Evolutionary conservation across 768 basidiomycete species (phyloP), one percentile per base, ranked within the genome.

Genomic region (Lyophyllum decastes): DNA sequence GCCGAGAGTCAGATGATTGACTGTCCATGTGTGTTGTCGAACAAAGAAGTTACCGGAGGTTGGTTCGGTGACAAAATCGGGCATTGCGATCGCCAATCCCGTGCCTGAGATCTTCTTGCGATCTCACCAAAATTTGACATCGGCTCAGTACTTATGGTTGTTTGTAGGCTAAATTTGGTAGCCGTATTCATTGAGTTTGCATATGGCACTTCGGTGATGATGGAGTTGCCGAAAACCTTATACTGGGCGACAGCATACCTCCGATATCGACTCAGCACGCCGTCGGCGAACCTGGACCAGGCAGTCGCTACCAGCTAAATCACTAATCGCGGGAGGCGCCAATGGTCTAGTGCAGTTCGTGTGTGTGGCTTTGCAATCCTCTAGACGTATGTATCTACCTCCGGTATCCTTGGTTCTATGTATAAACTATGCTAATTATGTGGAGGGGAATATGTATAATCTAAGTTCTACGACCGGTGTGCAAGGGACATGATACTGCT

Each of bases 1-100:
- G 58, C 61, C 63, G 61, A 58, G 35, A 24, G 55, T 59, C 61
- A 63, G 54, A 59, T 61, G 61, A 66, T 59, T 24, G 34, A 12
- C 26, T 26, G 27, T 54, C 56, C 52, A 59, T 63, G 49, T 58
- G 55, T 49, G n/a, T 44, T 52, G n/a, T 47, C 48, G 14, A 48
- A 52, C 34, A 49, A 46, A 49, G 45, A 59, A 55, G 57, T 60
- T 54, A 59, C 54, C 61, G 59, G 59, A 62, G 52, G 49, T 41
- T 55, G 44, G 54, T 30, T 57, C 53, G 47, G 55, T 45, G 34
- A 49, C 57, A 52, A 55, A 55, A 59, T 62, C 58, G 54, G 50
- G 59, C 57, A 33, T 34, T 24, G 45, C 46, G 61, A 63, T 65
- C 57, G 60, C 58, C 47, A 61, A 63, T 61, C 58, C 49, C 34